Evolutionary conservation across 257 asterid species (phyloP).

Genomic region (Salvia hispanica): DNA sequence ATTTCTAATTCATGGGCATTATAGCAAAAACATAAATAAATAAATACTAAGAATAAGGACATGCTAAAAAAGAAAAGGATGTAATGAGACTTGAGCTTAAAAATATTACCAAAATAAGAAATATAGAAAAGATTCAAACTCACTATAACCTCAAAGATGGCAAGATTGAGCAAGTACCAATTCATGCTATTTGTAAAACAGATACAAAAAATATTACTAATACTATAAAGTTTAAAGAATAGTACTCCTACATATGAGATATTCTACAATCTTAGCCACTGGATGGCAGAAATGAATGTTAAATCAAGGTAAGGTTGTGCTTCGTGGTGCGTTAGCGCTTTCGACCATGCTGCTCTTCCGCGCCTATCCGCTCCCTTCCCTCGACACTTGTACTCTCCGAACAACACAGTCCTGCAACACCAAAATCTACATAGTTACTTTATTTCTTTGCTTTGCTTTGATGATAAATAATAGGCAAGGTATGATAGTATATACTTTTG

Average conservation of each 20-base stretch:
- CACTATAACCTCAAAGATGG: no score
- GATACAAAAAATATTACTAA: no score
- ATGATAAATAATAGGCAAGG: background rate
- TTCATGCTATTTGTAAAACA: no score
- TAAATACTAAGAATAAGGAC: no score
- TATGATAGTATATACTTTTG: conserved; percentile 36
- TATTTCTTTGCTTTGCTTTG: background rate
- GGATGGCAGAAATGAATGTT: conserved; percentile 48
- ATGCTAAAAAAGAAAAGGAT: no score
- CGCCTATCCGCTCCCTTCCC: conserved; percentile 65
- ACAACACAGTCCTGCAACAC: conserved; percentile 47
- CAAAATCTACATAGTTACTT: background rate
- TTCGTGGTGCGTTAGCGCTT: conserved; percentile 35
- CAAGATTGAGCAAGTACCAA: no score
- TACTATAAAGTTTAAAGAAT: no score
- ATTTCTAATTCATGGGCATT: no score
- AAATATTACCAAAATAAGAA: no score
- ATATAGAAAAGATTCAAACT: no score
- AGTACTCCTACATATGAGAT: background rate
- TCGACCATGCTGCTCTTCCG: conserved; percentile 60
- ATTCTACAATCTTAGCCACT: conserved; percentile 51
- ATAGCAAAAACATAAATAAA: no score
- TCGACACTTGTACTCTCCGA: conserved; percentile 58
- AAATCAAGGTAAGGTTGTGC: conserved; percentile 43
- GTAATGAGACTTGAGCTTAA: no score